These are phyloP conservation scores for Mrakia frigida DNA, from an alignment of 768 basidiomycete genomes.

Conservation along the genomic window DNA sequence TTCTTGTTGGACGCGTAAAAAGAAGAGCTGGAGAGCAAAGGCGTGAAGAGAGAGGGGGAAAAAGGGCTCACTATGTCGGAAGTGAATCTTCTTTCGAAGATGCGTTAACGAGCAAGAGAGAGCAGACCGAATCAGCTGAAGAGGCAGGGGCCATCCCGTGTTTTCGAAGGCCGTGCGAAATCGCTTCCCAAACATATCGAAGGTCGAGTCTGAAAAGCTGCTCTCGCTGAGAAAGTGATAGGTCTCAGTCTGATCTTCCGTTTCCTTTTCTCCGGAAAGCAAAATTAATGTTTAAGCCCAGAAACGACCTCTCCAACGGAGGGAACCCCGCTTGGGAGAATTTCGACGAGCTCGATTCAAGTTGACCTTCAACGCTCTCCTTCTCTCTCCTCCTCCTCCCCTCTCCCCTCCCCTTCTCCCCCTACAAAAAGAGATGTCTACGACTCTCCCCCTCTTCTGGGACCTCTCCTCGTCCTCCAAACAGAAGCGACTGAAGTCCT, in stretches of 20 bases:
- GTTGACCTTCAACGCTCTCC: not conserved
- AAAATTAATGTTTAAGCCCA: too few species aligned
- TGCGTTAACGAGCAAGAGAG: slow-evolving; percentile 10
- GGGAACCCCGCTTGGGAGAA: not conserved
- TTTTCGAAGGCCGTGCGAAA: too few species aligned
- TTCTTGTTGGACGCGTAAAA: not conserved
- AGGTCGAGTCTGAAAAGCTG: too few species aligned
- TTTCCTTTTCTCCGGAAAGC: too few species aligned
- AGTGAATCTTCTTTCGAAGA: slow-evolving; percentile 14
- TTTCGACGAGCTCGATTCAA: not conserved
- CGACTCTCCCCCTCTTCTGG: slow-evolving; percentile 92
- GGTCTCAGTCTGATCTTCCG: too few species aligned
- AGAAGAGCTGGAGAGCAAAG: too few species aligned
- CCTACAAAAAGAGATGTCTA: slow-evolving; percentile 40
- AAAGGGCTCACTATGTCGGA: slow-evolving; percentile 22
- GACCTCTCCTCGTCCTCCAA: slow-evolving; percentile 75
- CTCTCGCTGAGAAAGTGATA: too few species aligned
- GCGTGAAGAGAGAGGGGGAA: not conserved
- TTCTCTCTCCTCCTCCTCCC: not conserved
- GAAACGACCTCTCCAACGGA: not conserved
- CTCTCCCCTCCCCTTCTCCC: not conserved
- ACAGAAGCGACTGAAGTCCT: slow-evolving; percentile 75
- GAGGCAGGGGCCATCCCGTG: too few species aligned
- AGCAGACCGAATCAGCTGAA: too few species aligned
- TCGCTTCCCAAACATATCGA: too few species aligned